phyloP scores from a whole-genome alignment of 2,329 filamentous ascomycete species.

The Aspergillus arachidicola region DNA sequence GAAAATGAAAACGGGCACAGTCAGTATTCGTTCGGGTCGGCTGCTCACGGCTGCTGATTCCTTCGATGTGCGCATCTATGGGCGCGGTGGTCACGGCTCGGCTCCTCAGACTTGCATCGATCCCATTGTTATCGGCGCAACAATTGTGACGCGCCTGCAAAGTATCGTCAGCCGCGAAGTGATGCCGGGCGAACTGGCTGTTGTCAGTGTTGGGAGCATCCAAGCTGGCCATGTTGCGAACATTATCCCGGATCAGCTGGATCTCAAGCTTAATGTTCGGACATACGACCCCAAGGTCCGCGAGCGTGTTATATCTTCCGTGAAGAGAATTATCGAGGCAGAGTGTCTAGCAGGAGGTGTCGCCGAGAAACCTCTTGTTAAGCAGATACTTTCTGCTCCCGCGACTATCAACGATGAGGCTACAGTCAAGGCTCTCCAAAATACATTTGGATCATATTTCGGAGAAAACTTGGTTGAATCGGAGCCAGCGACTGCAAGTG shows the following conservation, averaged over 20 bases:
- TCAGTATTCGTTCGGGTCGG: conserved; percentile 36
- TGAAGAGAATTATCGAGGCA: conserved; percentile 52
- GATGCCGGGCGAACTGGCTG: conserved; percentile 43
- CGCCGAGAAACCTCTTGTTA: conserved; percentile 47
- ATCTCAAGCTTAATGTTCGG: conserved; percentile 47
- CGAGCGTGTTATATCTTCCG: conserved; percentile 37
- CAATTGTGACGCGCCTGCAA: conserved; percentile 46
- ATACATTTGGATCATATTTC: conserved; percentile 53
- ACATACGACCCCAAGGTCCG: conserved; percentile 36
- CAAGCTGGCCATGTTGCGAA: conserved; percentile 49
- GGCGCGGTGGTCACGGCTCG: conserved; percentile 48
- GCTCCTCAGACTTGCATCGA: conserved; percentile 51
- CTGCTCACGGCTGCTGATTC: conserved; percentile 41
- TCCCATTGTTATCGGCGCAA: conserved; percentile 48
- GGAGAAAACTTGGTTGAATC: conserved; percentile 39
- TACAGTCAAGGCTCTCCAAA: conserved; percentile 46
- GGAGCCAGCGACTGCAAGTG: conserved; percentile 51
- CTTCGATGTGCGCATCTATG: conserved; percentile 42
- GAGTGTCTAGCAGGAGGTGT: conserved; percentile 56
- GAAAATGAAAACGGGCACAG: conserved; percentile 37
- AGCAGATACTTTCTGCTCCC: conserved; percentile 48
- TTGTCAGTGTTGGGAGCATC: conserved; percentile 50
- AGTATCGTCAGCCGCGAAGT: conserved; percentile 44
- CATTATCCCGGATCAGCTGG: conserved; percentile 47
- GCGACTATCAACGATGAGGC: conserved; percentile 55